Percentiles rank a stretch among this genome's conserved stretches.
Evolutionary conservation across 2,329 filamentous ascomycete genomes (phyloP).

Genomic region (Thelonectria discophora): DNA sequence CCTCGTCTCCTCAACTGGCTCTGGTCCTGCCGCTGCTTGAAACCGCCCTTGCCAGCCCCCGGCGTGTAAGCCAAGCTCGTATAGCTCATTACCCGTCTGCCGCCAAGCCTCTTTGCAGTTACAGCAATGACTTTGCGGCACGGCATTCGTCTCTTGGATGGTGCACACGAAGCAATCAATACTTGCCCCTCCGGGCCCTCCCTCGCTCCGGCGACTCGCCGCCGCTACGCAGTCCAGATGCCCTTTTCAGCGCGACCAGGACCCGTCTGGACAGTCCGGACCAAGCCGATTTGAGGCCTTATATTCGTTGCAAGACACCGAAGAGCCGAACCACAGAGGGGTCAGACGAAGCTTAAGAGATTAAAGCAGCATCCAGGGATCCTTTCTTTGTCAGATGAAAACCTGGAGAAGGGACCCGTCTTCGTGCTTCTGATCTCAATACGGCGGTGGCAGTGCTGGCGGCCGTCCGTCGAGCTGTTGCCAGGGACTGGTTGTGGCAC

Average conservation of each 20-base stretch:
- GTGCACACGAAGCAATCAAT: neutral
- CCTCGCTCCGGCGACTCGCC: neutral
- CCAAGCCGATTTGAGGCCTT: conserved; percentile 1
- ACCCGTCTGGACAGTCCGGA: conserved; percentile 16
- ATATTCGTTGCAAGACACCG: neutral
- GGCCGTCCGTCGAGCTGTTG: neutral
- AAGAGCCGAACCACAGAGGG: conserved; percentile 2
- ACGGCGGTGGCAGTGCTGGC: conserved; percentile 13
- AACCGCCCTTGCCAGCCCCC: conserved; percentile 18
- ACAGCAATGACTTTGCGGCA: neutral
- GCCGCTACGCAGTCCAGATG: neutral
- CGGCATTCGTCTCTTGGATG: conserved; percentile 1
- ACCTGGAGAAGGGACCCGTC: conserved; percentile 17
- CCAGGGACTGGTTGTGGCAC: conserved; percentile 5
- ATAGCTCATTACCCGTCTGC: conserved; percentile 14
- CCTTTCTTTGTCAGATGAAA: conserved; percentile 2
- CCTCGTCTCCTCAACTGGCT: conserved; percentile 22
- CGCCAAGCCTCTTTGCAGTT: conserved; percentile 17
- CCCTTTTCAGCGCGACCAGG: conserved; percentile 21
- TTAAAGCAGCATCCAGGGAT: conserved; percentile 14
- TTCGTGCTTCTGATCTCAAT: conserved; percentile 20
- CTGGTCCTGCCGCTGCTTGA: conserved; percentile 3
- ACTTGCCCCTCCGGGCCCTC: neutral
- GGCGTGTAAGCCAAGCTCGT: conserved; percentile 25
- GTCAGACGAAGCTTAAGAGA: conserved; percentile 2